phyloP scores from a whole-genome alignment of 148 eudicot genomes.

The Arbutus unedo region DNA sequence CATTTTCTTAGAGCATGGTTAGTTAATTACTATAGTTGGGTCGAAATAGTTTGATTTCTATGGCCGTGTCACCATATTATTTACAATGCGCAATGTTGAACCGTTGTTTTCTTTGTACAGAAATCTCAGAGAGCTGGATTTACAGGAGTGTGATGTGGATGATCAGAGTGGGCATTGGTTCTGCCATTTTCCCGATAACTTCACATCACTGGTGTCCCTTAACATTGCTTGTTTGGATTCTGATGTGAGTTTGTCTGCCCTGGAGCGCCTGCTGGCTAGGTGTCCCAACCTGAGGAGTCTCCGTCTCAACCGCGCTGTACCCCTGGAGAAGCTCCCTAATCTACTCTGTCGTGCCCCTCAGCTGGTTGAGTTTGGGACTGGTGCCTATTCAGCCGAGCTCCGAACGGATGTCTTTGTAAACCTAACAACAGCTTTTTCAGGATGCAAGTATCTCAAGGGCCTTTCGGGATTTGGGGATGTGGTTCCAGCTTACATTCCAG shows the following conservation, averaged over 20 bases:
- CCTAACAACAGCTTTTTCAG: slow-evolving; percentile 54
- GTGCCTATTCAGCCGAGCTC: slow-evolving; percentile 67
- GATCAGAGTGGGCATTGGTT: slow-evolving; percentile 93
- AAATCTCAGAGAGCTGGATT: slow-evolving; percentile 71
- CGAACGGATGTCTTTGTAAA: slow-evolving; percentile 54
- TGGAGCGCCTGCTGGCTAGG: slow-evolving; percentile 75
- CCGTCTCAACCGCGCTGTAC: slow-evolving; percentile 75
- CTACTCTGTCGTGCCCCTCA: slow-evolving; percentile 73
- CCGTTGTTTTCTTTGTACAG: slow-evolving; percentile 29
- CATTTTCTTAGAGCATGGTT: not conserved
- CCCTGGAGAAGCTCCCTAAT: slow-evolving; percentile 64
- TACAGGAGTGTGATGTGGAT: slow-evolving; percentile 89
- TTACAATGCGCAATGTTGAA: not conserved
- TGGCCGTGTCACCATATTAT: not conserved
- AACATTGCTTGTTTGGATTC: slow-evolving; percentile 76
- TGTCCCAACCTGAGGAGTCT: slow-evolving; percentile 73
- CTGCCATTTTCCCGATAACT: slow-evolving; percentile 75
- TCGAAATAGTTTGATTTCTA: not conserved
- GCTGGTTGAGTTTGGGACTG: slow-evolving; percentile 74
- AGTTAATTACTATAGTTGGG: not conserved
- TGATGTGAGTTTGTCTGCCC: slow-evolving; percentile 68
- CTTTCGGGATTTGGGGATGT: slow-evolving; percentile 90
- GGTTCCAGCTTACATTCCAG: slow-evolving; percentile 74
- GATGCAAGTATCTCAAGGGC: slow-evolving; percentile 66
- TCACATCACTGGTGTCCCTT: slow-evolving; percentile 73